Percentiles rank a stretch among this genome's conserved stretches.
Conservation (phyloP, 495 filamentous ascomycete species). For the Aspergillus mulundensis region DNA sequence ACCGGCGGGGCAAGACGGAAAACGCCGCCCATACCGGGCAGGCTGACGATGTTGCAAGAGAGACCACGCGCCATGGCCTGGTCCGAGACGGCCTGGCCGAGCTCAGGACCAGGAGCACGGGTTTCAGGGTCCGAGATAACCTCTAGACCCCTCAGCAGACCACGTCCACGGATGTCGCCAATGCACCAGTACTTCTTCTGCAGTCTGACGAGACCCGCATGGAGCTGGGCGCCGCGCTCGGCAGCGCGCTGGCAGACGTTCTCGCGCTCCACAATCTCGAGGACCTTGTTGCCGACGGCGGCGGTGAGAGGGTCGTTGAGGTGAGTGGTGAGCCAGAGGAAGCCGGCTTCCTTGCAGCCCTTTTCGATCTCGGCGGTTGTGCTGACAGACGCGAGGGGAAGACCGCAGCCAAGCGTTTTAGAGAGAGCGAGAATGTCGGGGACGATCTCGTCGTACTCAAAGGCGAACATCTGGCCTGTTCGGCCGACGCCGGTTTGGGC, state of each 20-base stretch:
- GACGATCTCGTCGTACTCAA: conserved; percentile 42
- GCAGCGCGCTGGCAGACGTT: conserved; percentile 35
- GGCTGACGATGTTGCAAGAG: conserved; percentile 49
- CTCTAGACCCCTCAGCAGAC: conserved; percentile 51
- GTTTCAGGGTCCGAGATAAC: conserved; percentile 45
- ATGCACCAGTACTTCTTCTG: conserved; percentile 49
- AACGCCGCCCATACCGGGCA: conserved; percentile 48
- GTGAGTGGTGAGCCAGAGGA: conserved; percentile 37
- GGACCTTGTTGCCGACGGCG: conserved; percentile 51
- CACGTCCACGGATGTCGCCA: conserved; percentile 52
- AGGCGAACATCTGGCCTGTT: conserved; percentile 48
- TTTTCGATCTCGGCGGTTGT: conserved; percentile 45
- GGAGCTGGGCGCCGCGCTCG: conserved; percentile 37
- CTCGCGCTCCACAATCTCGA: conserved; percentile 53
- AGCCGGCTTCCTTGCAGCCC: conserved; percentile 27
- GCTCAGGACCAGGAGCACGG: conserved; percentile 36
- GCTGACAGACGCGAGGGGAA: conserved; percentile 48
- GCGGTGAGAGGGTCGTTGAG: conserved; percentile 53
- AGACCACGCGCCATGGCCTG: conserved; percentile 46
- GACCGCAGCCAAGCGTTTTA: conserved; percentile 53
- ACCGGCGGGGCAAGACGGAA: conserved; percentile 57
- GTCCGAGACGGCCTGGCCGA: conserved; percentile 44
- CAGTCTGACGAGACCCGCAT: conserved; percentile 37
- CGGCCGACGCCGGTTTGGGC: conserved; percentile 53
- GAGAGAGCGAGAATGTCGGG: conserved; percentile 52